Conservation (phyloP, 306 rosid genomes). For the Quercus aquifolioides region DNA sequence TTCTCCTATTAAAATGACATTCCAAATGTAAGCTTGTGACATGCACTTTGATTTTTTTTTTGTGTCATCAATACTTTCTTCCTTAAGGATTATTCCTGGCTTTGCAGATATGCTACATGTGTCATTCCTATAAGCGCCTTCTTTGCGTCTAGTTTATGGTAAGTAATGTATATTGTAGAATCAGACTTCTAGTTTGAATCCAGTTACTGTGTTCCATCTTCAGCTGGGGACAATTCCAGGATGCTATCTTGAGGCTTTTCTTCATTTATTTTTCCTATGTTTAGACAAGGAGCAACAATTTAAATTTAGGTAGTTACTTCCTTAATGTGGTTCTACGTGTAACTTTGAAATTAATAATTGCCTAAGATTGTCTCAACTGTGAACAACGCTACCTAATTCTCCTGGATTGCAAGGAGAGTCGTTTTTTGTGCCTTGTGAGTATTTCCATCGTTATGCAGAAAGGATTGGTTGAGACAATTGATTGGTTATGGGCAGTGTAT, state of each 20-base stretch:
- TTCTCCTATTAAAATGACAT: slow-evolving; percentile 30
- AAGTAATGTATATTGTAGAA: not conserved
- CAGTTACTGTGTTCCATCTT: not conserved
- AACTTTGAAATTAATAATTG: not conserved
- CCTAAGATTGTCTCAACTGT: not conserved
- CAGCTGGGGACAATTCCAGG: not conserved
- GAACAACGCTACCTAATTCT: not conserved
- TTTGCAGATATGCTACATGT: slow-evolving; percentile 23
- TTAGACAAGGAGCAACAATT: not conserved
- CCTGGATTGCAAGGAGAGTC: not conserved
- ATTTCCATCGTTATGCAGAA: not conserved
- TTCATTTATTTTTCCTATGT: not conserved
- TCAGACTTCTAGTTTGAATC: not conserved
- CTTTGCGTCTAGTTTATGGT: slow-evolving; percentile 25
- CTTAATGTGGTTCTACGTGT: not conserved
- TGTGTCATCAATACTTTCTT: not conserved
- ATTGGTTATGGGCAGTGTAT: not conserved
- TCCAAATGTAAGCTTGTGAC: slow-evolving; percentile 18
- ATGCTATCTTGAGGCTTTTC: not conserved
- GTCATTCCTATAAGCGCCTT: slow-evolving; percentile 35
- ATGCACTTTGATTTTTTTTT: not conserved
- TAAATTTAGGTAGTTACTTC: not conserved
- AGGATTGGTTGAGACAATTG: not conserved
- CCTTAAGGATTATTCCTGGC: not conserved
- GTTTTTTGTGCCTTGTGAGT: not conserved